These are phyloP conservation scores for Beauveria medogensis DNA, from an alignment of 2,329 filamentous ascomycete genomes.

Conservation along the genomic window DNA sequence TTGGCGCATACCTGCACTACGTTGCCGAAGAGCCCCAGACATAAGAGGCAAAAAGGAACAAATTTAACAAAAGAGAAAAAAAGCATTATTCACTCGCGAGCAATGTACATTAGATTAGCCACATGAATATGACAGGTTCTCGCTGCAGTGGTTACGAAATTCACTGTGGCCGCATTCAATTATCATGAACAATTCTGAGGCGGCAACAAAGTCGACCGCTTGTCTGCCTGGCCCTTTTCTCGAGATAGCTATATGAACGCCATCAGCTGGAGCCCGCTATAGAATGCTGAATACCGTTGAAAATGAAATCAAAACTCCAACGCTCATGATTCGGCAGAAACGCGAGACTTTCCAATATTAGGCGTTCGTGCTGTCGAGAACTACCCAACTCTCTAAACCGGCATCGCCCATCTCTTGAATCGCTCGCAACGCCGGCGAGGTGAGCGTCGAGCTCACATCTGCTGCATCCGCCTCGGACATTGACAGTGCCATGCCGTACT, in stretches of 20 bases:
- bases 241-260: background rate
- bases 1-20: slow-evolving; percentile 93
- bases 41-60: slow-evolving; percentile 16
- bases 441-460: slow-evolving; percentile 1
- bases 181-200: background rate
- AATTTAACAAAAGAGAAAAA: background rate
- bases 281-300: background rate
- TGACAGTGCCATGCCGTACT: slow-evolving; percentile 5
- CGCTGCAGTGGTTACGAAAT: background rate
- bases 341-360: background rate
- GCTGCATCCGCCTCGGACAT: background rate
- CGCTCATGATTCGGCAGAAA: background rate
- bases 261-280: background rate
- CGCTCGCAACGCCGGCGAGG: slow-evolving; percentile 3
- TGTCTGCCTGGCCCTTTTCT: background rate
- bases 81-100: background rate
- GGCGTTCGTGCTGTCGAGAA: background rate
- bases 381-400: background rate
- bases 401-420: slow-evolving; percentile 1
- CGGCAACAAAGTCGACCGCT: background rate
- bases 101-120: slow-evolving; percentile 8
- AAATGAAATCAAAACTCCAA: background rate
- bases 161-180: background rate
- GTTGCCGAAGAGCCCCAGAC: slow-evolving; percentile 75
- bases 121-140: slow-evolving; percentile 1